Evolutionary conservation across 202 grass and related monocot genomes (phyloP).

Genomic region (Panicum virgatum): DNA sequence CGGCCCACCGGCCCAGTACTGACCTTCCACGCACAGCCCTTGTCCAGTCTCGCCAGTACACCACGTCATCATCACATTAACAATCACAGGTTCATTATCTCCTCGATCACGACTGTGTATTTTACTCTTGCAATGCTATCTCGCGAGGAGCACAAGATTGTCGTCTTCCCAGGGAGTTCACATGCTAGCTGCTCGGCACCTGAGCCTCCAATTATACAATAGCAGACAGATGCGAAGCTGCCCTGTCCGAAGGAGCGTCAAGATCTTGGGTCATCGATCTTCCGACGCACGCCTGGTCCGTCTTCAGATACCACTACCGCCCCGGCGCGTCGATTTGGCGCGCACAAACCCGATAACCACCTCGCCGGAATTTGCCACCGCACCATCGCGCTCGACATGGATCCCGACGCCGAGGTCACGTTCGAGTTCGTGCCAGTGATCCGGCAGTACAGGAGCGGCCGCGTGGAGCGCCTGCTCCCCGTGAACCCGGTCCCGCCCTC

Average conservation of each 20-base stretch:
- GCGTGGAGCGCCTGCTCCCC: slow-evolving; percentile 25
- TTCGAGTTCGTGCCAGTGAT: slow-evolving; percentile 38
- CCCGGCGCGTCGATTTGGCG: neutral
- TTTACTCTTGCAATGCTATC: neutral
- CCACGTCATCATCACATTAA: neutral
- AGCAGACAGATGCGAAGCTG: too few species aligned
- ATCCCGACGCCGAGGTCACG: slow-evolving; percentile 24
- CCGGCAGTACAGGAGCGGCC: slow-evolving; percentile 38
- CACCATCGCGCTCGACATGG: neutral
- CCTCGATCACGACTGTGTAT: neutral
- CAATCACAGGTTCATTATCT: neutral
- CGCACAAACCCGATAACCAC: neutral
- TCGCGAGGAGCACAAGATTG: slow-evolving; percentile 1
- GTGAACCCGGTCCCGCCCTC: slow-evolving; percentile 23
- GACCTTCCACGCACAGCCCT: too few species aligned
- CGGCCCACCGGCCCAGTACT: too few species aligned
- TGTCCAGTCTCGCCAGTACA: too few species aligned
- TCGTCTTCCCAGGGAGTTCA: too few species aligned
- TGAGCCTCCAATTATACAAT: neutral
- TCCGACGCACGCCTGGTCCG: neutral
- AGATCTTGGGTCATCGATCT: neutral
- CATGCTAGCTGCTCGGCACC: neutral
- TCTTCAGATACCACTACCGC: neutral
- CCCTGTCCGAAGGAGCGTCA: too few species aligned
- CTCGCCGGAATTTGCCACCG: neutral